Percentiles rank a stretch among this genome's conserved stretches.
Conservation (phyloP, 148 eudicot species). For the Nepenthes gracilis region DNA sequence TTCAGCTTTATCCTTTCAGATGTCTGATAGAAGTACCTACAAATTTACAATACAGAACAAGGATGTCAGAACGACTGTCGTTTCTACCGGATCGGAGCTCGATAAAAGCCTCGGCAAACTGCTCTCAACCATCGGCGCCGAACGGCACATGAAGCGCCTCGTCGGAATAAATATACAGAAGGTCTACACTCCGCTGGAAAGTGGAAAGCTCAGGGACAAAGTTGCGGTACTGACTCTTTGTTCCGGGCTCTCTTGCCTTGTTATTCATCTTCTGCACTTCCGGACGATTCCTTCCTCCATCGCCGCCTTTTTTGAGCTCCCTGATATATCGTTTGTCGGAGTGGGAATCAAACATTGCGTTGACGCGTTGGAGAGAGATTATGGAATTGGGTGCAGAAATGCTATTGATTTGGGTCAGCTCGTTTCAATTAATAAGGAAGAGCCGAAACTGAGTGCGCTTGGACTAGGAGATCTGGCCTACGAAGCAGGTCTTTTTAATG, state of each 20-base stretch:
- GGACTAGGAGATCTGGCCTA: constrained; percentile 14
- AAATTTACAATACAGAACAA: constrained; percentile 7
- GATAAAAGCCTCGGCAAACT: constrained; percentile 3
- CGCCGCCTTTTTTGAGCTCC: constrained; percentile 9
- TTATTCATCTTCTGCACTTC: constrained; percentile 9
- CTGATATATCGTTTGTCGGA: constrained; percentile 10
- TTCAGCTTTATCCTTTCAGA: no score
- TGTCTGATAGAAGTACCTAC: not conserved
- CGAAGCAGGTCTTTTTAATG: not conserved
- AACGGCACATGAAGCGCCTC: constrained; percentile 3
- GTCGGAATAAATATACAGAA: constrained; percentile 11
- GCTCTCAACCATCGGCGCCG: constrained; percentile 4
- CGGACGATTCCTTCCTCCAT: constrained; percentile 3
- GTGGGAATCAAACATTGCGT: constrained; percentile 11
- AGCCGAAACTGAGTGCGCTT: constrained; percentile 1
- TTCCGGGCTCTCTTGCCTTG: constrained; percentile 3
- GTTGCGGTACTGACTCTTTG: constrained; percentile 14
- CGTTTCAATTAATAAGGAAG: not conserved
- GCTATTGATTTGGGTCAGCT: constrained; percentile 13
- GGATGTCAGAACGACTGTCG: constrained; percentile 10
- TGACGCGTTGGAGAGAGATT: constrained; percentile 13
- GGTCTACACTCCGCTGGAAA: not conserved
- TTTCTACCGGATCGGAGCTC: constrained; percentile 7
- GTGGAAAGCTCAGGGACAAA: not conserved
- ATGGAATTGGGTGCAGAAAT: constrained; percentile 14